A percentile compares a stretch with the other conserved stretches of the same genome.
These are phyloP conservation scores for Tetraselmis chui DNA, from an alignment of 139 green algal species.

Conservation along the genomic window DNA sequence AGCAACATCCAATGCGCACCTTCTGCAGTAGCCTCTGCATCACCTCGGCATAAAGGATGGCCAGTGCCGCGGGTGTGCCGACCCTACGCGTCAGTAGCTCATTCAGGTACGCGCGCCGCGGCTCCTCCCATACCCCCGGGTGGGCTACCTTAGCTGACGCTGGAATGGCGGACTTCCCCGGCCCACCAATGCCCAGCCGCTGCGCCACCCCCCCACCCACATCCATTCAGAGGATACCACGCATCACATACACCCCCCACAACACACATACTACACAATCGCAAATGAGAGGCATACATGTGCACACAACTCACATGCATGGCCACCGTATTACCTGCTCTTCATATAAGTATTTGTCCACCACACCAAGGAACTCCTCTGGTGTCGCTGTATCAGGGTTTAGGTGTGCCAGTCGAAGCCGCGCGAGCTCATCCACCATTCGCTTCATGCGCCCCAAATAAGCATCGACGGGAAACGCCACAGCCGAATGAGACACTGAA, in stretches of 20 bases:
- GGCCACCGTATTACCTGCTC: slow-evolving; percentile 12
- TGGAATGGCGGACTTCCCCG: slow-evolving; percentile 12
- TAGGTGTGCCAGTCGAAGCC: not conserved
- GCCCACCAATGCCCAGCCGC: not conserved
- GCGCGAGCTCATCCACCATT: slow-evolving; percentile 1
- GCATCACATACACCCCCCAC: no score
- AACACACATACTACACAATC: no score
- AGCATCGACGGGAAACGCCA: slow-evolving; percentile 39
- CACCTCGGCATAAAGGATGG: slow-evolving; percentile 51
- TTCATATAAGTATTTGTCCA: slow-evolving; percentile 21
- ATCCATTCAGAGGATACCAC: not conserved
- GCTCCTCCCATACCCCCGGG: slow-evolving; percentile 39
- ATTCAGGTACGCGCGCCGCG: slow-evolving; percentile 47
- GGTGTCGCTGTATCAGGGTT: not conserved
- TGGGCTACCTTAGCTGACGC: slow-evolving; percentile 12
- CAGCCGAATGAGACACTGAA: slow-evolving; percentile 44
- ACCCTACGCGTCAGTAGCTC: slow-evolving; percentile 44
- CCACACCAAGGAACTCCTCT: slow-evolving; percentile 2
- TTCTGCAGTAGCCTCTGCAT: slow-evolving; percentile 41
- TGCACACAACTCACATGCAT: no score
- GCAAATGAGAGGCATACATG: no score
- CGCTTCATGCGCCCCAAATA: slow-evolving; percentile 30
- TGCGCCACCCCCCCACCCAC: not conserved
- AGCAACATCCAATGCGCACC: no score
- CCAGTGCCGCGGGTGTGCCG: slow-evolving; percentile 49